Evolutionary conservation across 768 basidiomycete genomes (phyloP).

Genomic region (Jaapia argillacea): DNA sequence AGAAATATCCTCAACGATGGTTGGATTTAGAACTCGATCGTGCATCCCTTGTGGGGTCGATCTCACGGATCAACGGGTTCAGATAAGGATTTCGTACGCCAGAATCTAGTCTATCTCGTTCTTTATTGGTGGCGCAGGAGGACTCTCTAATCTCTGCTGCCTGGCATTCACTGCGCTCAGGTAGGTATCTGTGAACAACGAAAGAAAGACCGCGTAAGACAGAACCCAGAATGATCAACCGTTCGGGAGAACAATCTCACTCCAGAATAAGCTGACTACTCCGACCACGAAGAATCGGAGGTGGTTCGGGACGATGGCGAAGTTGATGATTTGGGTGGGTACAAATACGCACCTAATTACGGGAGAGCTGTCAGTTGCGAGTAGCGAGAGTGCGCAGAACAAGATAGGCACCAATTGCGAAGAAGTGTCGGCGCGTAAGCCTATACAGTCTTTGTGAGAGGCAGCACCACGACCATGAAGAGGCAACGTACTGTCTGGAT

Average conservation of each 20-base stretch:
- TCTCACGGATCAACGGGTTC: no score
- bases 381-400: neutral
- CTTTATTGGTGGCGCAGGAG: no score
- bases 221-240: neutral
- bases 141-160: neutral
- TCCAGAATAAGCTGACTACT: conserved; percentile 76
- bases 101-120: no score
- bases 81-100: no score
- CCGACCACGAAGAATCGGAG: conserved; percentile 67
- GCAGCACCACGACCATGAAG: neutral
- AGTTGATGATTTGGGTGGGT: conserved; percentile 75
- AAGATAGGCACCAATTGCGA: conserved; percentile 53
- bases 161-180: conserved; percentile 19
- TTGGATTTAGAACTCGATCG: no score
- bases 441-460: conserved; percentile 21
- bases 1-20: no score
- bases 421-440: conserved; percentile 65
- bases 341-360: conserved; percentile 61
- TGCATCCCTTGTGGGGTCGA: no score
- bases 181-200: conserved; percentile 16
- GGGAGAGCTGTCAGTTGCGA: conserved; percentile 1
- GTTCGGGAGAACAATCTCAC: conserved; percentile 37
- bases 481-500: conserved; percentile 23
- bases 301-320: conserved; percentile 66
- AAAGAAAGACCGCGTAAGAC: neutral